Conservation (phyloP, 2,329 filamentous ascomycete species). For the Cercospora berteroae region DNA sequence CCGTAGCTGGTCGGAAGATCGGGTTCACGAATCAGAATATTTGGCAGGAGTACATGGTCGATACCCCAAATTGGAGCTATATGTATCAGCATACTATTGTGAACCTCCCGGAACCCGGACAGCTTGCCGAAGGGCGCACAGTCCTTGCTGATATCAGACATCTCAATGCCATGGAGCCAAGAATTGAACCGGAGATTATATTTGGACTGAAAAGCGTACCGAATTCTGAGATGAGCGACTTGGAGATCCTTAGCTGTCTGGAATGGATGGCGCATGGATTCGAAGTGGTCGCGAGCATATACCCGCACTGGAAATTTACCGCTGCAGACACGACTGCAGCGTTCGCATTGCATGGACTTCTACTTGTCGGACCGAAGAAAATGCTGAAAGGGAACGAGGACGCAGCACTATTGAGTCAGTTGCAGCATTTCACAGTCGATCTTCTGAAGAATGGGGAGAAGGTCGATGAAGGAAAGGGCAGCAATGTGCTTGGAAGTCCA, state of each 20-base stretch:
- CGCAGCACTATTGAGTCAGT: conserved; percentile 18
- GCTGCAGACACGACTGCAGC: conserved; percentile 26
- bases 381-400: conserved; percentile 9
- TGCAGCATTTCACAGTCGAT: conserved; percentile 24
- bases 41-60: conserved; percentile 25
- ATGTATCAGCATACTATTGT: conserved; percentile 27
- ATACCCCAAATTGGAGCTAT: conserved; percentile 24
- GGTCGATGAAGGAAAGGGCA: conserved; percentile 19
- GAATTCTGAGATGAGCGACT: conserved; percentile 19
- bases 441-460: conserved; percentile 20
- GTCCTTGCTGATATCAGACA: conserved; percentile 24
- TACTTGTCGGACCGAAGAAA: conserved; percentile 23
- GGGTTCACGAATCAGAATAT: conserved; percentile 26
- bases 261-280: conserved; percentile 27
- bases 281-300: conserved; percentile 25
- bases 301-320: conserved; percentile 28
- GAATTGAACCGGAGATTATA: conserved; percentile 27
- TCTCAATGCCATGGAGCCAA: conserved; percentile 24
- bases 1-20: conserved; percentile 24
- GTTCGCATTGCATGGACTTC: conserved; percentile 25
- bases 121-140: conserved; percentile 20
- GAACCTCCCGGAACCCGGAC: conserved; percentile 19
- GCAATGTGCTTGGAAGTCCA: conserved; percentile 27
- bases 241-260: conserved; percentile 22
- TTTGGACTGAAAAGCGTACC: conserved; percentile 22